Conservation (phyloP, 2,329 filamentous ascomycete genomes). For the Zalaria obscura region DNA sequence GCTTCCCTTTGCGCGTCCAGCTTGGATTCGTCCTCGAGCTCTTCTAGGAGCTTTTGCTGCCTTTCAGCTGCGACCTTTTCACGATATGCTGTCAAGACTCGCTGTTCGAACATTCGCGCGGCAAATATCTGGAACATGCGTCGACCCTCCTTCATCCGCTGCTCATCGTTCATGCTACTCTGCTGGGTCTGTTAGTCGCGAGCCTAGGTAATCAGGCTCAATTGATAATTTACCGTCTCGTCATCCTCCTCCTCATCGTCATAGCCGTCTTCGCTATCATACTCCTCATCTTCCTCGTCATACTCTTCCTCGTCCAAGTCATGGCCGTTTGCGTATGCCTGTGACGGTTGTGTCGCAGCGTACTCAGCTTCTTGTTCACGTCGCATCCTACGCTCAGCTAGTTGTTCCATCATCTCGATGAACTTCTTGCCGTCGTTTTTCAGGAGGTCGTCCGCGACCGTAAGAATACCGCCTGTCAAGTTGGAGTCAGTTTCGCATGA, state of each 20-base stretch:
- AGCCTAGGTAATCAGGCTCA: conserved; percentile 3
- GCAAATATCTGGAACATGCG: conserved; percentile 99
- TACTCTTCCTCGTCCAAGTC: conserved; percentile 64
- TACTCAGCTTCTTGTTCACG: conserved; percentile 80
- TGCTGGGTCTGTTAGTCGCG: conserved; percentile 24
- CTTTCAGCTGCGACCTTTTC: conserved; percentile 93
- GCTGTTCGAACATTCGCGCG: conserved; percentile 96
- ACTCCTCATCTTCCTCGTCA: conserved; percentile 65
- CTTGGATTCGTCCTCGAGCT: conserved; percentile 73
- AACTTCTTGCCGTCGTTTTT: conserved; percentile 99
- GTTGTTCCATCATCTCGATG: conserved; percentile 99
- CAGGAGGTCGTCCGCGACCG: conserved; percentile 91
- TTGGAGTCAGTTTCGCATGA: conserved; percentile 11
- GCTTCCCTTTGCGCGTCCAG: conserved; percentile 68
- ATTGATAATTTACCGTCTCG: conserved; percentile 38
- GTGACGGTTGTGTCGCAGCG: conserved; percentile 44
- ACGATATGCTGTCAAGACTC: conserved; percentile 90
- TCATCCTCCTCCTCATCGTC: conserved; percentile 49
- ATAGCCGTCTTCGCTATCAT: conserved; percentile 48
- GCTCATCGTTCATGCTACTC: conserved; percentile 95
- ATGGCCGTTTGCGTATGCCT: conserved; percentile 41
- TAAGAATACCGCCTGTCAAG: conserved; percentile 72
- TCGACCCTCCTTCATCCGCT: conserved; percentile 96
- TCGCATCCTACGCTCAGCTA: conserved; percentile 93
- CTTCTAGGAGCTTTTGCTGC: conserved; percentile 78